phyloP scores from a whole-genome alignment of 257 asterid species.

The Henckelia pumila region DNA sequence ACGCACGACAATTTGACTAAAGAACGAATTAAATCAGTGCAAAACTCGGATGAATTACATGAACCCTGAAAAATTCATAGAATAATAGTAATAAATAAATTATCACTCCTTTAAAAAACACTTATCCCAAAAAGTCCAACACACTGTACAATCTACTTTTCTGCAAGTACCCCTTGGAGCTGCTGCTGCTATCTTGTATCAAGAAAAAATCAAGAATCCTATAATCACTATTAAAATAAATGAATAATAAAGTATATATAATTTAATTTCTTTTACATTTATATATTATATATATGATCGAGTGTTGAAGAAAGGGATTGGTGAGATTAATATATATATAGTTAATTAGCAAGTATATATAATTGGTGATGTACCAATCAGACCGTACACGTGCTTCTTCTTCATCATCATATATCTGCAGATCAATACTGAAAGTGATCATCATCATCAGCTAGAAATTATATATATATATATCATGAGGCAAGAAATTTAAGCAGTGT shows the following conservation, averaged over 20 bases:
- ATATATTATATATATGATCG: neutral
- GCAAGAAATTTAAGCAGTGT: too few relatives aligned
- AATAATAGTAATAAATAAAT: neutral
- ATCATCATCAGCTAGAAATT: neutral
- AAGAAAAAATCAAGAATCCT: neutral
- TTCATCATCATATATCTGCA: conserved; percentile 33
- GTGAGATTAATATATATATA: neutral
- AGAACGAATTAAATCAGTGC: neutral
- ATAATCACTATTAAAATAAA: neutral
- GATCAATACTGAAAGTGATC: neutral
- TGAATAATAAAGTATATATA: too few relatives aligned
- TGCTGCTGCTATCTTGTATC: neutral
- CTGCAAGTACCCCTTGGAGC: neutral
- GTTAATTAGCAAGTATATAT: too few relatives aligned
- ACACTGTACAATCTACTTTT: neutral
- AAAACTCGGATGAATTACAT: neutral
- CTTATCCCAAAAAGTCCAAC: neutral
- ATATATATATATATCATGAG: too few relatives aligned
- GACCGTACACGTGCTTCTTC: conserved; percentile 35
- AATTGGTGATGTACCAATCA: conserved; percentile 10
- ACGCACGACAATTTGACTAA: neutral
- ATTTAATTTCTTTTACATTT: too few relatives aligned
- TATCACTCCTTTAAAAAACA: neutral
- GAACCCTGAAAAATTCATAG: neutral
- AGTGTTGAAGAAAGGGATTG: neutral